Percentiles rank a stretch among this genome's conserved stretches.
These are phyloP conservation scores for Fusarium sp. DNA, from an alignment of 2,329 filamentous ascomycete species.

Conservation along the genomic window DNA sequence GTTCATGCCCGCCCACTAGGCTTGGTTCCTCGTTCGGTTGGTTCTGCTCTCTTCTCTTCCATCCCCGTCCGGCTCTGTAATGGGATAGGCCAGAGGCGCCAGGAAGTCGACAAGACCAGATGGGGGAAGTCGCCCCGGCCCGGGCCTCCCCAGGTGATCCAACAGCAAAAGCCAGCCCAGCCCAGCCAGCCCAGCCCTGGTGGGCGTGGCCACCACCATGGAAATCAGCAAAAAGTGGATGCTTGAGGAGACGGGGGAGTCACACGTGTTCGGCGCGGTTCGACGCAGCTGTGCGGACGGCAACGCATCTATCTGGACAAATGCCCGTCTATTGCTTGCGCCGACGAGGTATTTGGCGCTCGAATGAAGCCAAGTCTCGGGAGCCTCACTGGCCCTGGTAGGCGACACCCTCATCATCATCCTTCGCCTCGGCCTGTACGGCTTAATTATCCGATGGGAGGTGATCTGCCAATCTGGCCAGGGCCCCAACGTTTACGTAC, in stretches of 20 bases:
- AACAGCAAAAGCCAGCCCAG: not conserved
- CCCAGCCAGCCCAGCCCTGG: conserved; percentile 1
- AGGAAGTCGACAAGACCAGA: conserved; percentile 3
- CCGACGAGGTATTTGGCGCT: not conserved
- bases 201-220: not conserved
- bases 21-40: not conserved
- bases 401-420: not conserved
- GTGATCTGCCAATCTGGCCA: conserved; percentile 24
- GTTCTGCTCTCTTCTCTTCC: not conserved
- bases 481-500: conserved; percentile 20
- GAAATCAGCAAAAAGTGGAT: conserved; percentile 18
- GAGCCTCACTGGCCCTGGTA: not conserved
- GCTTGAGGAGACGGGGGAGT: not conserved
- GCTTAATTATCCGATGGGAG: conserved; percentile 8
- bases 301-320: not conserved
- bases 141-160: conserved; percentile 19
- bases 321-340: not conserved
- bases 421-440: conserved; percentile 1
- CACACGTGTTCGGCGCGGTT: conserved; percentile 15
- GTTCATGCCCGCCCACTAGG: conserved; percentile 9
- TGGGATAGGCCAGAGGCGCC: not conserved
- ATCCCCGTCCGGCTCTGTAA: not conserved
- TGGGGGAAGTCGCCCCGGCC: conserved; percentile 13
- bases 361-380: not conserved
- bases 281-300: not conserved